A percentile compares a stretch with the other conserved stretches of the same genome.
These are phyloP conservation scores for Anthoceros angustus DNA, from an alignment of 225 moss, liverwort and hornwort species.

Conservation along the genomic window DNA sequence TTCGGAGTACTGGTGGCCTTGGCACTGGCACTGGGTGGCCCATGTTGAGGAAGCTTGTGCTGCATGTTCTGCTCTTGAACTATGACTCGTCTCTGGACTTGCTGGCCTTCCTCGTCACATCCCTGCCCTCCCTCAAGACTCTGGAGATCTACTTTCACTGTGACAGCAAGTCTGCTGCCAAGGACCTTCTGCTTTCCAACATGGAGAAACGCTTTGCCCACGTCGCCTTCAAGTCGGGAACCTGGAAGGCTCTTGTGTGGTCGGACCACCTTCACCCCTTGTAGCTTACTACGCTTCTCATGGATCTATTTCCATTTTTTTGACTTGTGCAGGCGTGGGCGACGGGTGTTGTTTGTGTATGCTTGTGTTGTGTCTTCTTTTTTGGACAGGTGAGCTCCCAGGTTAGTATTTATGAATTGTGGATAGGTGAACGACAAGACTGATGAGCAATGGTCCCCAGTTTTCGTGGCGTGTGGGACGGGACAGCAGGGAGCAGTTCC, in stretches of 20 bases:
- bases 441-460: too few relatives aligned
- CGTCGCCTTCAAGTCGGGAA: neutral
- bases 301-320: too few relatives aligned
- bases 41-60: neutral
- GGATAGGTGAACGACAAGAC: too few relatives aligned
- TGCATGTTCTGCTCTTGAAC: neutral
- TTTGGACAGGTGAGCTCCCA: too few relatives aligned
- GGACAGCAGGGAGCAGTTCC: too few relatives aligned
- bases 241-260: slow-evolving; percentile 1
- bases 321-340: too few relatives aligned
- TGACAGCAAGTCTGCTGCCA: neutral
- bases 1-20: too few relatives aligned
- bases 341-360: too few relatives aligned
- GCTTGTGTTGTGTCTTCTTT: too few relatives aligned
- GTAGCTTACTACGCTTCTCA: too few relatives aligned
- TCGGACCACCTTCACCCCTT: neutral
- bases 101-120: neutral
- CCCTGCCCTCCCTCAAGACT: neutral
- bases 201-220: neutral
- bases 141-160: neutral
- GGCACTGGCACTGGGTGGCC: neutral
- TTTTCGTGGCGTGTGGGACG: too few relatives aligned
- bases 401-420: too few relatives aligned
- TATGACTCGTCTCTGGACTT: neutral
- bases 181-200: neutral